These are phyloP conservation scores for Asterophora parasitica DNA, from an alignment of 768 basidiomycete species.

Conservation along the genomic window DNA sequence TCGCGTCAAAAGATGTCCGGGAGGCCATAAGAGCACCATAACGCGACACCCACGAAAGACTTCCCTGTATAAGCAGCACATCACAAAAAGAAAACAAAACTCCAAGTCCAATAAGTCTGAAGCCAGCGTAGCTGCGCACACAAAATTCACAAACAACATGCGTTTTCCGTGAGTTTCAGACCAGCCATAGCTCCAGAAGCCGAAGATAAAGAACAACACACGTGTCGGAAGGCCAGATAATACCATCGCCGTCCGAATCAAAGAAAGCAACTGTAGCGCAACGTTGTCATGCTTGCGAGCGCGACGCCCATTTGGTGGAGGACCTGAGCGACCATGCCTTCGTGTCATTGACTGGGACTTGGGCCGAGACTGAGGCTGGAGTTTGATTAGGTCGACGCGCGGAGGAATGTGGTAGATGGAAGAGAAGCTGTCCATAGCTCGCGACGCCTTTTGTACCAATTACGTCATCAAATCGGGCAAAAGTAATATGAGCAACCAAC, in stretches of 20 bases:
- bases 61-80: slow-evolving; percentile 32
- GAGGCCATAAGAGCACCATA: background rate
- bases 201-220: slow-evolving; percentile 20
- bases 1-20: background rate
- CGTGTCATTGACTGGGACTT: slow-evolving; percentile 4
- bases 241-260: slow-evolving; percentile 39
- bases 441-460: background rate
- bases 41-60: slow-evolving; percentile 32
- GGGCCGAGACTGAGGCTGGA: no score
- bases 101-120: slow-evolving; percentile 35
- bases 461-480: background rate
- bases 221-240: slow-evolving; percentile 45
- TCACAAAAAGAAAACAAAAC: slow-evolving; percentile 31
- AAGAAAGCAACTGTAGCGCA: slow-evolving; percentile 42
- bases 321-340: slow-evolving; percentile 13
- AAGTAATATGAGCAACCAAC: slow-evolving; percentile 5
- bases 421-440: slow-evolving; percentile 10
- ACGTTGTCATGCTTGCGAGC: slow-evolving; percentile 25
- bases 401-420: slow-evolving; percentile 15
- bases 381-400: background rate
- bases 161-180: background rate
- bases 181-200: background rate
- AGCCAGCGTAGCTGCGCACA: slow-evolving; percentile 29
- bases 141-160: no score
- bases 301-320: slow-evolving; percentile 6